phyloP scores from a whole-genome alignment of 805 yeast species.

The Pichia kluyveri region DNA sequence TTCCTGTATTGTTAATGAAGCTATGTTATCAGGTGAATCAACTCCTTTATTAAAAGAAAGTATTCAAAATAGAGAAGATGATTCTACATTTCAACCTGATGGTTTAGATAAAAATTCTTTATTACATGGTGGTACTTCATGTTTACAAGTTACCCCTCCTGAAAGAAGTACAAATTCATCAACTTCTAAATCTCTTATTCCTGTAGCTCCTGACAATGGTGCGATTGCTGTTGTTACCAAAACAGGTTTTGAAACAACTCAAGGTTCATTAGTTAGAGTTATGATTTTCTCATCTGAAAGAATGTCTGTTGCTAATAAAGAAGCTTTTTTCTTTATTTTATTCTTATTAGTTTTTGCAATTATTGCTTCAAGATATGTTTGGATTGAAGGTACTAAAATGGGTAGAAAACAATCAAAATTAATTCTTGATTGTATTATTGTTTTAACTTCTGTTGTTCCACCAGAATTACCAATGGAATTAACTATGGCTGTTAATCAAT shows the following conservation, averaged over 20 bases:
- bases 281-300: constrained; percentile 97
- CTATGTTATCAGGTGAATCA: constrained; percentile 98
- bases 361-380: constrained; percentile 94
- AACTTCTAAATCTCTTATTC: constrained; percentile 26
- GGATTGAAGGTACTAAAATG: constrained; percentile 95
- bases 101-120: constrained; percentile 84
- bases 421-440: constrained; percentile 89
- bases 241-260: constrained; percentile 98
- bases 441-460: constrained; percentile 95
- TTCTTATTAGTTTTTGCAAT: constrained; percentile 86
- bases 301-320: constrained; percentile 91
- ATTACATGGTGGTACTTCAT: constrained; percentile 93
- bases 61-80: constrained; percentile 67
- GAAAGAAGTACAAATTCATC: constrained; percentile 19
- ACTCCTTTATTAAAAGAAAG: constrained; percentile 95
- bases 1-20: constrained; percentile 93
- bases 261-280: constrained; percentile 93
- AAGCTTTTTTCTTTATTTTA: constrained; percentile 85
- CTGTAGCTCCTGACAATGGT: constrained; percentile 82
- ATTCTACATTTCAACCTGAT: constrained; percentile 61
- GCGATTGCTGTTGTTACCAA: constrained; percentile 84
- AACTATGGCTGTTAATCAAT: constrained; percentile 94
- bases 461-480: constrained; percentile 99
- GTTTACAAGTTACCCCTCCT: constrained; percentile 80
- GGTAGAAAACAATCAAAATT: constrained; percentile 93